A percentile compares a stretch with the other conserved stretches of the same genome.
Evolutionary conservation across 1,284 basidiomycete genomes (phyloP).

Genomic region (Ceratobasidium sp.): DNA sequence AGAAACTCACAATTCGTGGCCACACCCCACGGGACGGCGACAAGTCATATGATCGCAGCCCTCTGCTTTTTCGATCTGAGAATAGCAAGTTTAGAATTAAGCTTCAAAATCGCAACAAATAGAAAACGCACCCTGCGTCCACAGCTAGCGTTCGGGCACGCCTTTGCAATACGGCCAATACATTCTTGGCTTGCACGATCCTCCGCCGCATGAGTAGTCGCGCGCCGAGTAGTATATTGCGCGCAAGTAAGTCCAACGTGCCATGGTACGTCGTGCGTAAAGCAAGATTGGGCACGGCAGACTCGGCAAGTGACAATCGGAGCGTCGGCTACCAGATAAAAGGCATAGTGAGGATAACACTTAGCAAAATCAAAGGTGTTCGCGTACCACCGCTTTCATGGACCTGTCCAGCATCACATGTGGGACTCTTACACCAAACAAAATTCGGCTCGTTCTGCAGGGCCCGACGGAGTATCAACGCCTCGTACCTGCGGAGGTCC

Average conservation of each 20-base stretch:
- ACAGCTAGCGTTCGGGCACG: conserved; percentile 27
- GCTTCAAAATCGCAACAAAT: neutral
- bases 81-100: neutral
- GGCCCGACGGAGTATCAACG: conserved; percentile 34
- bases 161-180: conserved; percentile 18
- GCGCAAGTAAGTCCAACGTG: conserved; percentile 41
- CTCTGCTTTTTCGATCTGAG: conserved; percentile 42
- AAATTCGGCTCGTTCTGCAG: conserved; percentile 29
- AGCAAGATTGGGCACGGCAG: conserved; percentile 32
- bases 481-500: conserved; percentile 33
- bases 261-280: conserved; percentile 42
- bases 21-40: conserved; percentile 39
- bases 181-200: conserved; percentile 28
- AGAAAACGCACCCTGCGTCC: conserved; percentile 13
- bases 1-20: conserved; percentile 43
- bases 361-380: too few relatives aligned
- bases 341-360: neutral
- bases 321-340: conserved; percentile 5
- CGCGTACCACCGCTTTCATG: conserved; percentile 38
- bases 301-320: conserved; percentile 36
- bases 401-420: conserved; percentile 29
- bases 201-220: neutral
- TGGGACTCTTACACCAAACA: conserved; percentile 42
- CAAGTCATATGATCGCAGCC: conserved; percentile 48
- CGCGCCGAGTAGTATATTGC: conserved; percentile 24